Conservation (phyloP, 2,329 filamentous ascomycete species). For the Botrytis porri region DNA sequence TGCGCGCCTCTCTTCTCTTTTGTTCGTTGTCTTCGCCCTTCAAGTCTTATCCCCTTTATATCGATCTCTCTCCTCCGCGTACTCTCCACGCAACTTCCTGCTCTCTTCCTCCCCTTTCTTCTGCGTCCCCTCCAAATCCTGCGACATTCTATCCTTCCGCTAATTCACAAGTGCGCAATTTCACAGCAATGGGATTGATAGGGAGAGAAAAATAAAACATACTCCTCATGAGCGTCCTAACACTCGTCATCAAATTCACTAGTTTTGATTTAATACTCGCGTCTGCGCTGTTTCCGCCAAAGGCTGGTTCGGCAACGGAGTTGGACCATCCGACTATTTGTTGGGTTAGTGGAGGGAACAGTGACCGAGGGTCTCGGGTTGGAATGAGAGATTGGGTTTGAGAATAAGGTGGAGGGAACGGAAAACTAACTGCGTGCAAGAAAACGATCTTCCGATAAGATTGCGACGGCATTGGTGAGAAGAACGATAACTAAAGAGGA, state of each 20-base stretch:
- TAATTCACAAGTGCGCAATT: background rate
- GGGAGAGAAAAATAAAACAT: constrained; percentile 41
- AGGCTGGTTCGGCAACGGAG: constrained; percentile 66
- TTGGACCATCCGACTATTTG: constrained; percentile 74
- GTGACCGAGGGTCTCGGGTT: background rate
- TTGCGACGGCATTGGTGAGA: constrained; percentile 87
- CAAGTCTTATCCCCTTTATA: background rate
- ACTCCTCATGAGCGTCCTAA: constrained; percentile 93
- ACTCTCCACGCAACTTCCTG: background rate
- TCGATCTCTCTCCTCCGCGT: background rate
- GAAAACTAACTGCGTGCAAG: constrained; percentile 66
- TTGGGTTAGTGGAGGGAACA: constrained; percentile 3
- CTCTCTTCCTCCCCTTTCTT: background rate
- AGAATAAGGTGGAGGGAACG: background rate
- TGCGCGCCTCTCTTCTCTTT: background rate
- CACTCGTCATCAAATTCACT: constrained; percentile 84
- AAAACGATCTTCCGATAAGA: constrained; percentile 93
- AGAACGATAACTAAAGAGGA: constrained; percentile 67
- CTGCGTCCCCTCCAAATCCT: background rate
- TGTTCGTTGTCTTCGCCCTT: background rate
- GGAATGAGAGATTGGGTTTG: background rate
- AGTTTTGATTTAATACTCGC: constrained; percentile 81
- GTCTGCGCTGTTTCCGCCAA: constrained; percentile 65
- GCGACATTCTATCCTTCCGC: background rate
- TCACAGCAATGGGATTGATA: background rate